Percentiles rank a stretch among this genome's conserved stretches.
These are phyloP conservation scores for Lachnellula occidentalis DNA, from an alignment of 2,329 filamentous ascomycete genomes.

Conservation along the genomic window DNA sequence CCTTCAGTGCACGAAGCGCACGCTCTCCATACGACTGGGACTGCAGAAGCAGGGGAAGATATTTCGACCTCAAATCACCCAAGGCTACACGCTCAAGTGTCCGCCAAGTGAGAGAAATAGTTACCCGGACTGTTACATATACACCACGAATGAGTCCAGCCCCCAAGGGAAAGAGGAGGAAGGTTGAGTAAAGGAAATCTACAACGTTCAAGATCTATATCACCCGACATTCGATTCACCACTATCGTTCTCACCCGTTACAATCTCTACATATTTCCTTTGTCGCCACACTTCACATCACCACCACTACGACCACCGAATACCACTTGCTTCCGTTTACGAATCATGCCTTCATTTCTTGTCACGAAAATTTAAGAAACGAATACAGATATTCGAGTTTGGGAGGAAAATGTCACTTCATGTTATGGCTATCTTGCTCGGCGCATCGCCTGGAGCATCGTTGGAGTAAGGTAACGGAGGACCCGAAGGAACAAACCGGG, in stretches of 20 bases:
- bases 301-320: background rate
- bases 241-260: slow-evolving; percentile 1
- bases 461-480: slow-evolving; percentile 20
- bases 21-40: slow-evolving; percentile 78
- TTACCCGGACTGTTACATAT: slow-evolving; percentile 91
- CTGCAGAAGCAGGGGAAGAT: slow-evolving; percentile 59
- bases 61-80: slow-evolving; percentile 52
- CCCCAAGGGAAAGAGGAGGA: slow-evolving; percentile 88
- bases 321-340: slow-evolving; percentile 14
- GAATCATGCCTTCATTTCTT: slow-evolving; percentile 26
- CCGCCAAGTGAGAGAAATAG: slow-evolving; percentile 76
- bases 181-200: slow-evolving; percentile 44
- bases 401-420: slow-evolving; percentile 18
- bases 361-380: slow-evolving; percentile 18
- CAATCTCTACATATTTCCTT: slow-evolving; percentile 4
- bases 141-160: slow-evolving; percentile 82
- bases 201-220: slow-evolving; percentile 1
- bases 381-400: slow-evolving; percentile 9
- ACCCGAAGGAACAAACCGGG: slow-evolving; percentile 10
- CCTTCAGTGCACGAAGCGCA: slow-evolving; percentile 61
- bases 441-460: slow-evolving; percentile 28
- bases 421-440: slow-evolving; percentile 23
- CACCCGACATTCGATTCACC: slow-evolving; percentile 3
- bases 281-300: slow-evolving; percentile 4
- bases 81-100: slow-evolving; percentile 56